Evolutionary conservation across 257 asterid species (phyloP), one percentile per base, ranked within the genome.

Genomic region (Eustoma russellianum): DNA sequence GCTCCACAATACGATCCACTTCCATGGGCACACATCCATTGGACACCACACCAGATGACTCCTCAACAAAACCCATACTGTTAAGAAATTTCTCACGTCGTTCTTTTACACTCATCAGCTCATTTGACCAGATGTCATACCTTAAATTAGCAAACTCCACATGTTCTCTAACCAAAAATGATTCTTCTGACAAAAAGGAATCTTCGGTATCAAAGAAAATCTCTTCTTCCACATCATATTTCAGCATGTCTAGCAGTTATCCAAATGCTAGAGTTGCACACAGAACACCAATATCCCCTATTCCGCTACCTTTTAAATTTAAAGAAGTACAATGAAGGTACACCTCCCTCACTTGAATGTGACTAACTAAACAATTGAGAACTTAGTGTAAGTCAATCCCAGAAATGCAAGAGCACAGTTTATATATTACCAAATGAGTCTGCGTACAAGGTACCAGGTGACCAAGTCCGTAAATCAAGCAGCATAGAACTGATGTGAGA

Each of bases 121-220:
- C 93, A 34, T 58, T 72, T 67, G 75, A 57, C 98, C 96, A 86
- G 68, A 81, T 14, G 50, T 70, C 83, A 52, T 76, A 43, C 33
- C 52, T 56, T 11, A 46, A 35, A 17, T 17, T 41, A 44, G 19
- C 52, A 50, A 10, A 78, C 51, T 57, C 81, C 49, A 14, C 57
- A 24, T 68, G 52, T 24, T 56, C 73, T 17, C 34, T 33, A 38
- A 4, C 61, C 33, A 13, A 62, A 56, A 33, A 46, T 9, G 62
- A 24, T 38, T 76, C 87, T 18, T 74, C 86, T 2, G 62, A 63
- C 48, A 75, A 33, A 47, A 79, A 65, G 24, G 59, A 62, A 24
- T 89, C 87, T 5, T 33, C 53, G 3, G 84, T 30, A 65, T 83
- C 96, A 66, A 81, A 83, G 86, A 86, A 86, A 46, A 65, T 61